phyloP scores from a whole-genome alignment of 202 grass and related monocot species.

The Bolboschoenoplectus hybrid region DNA sequence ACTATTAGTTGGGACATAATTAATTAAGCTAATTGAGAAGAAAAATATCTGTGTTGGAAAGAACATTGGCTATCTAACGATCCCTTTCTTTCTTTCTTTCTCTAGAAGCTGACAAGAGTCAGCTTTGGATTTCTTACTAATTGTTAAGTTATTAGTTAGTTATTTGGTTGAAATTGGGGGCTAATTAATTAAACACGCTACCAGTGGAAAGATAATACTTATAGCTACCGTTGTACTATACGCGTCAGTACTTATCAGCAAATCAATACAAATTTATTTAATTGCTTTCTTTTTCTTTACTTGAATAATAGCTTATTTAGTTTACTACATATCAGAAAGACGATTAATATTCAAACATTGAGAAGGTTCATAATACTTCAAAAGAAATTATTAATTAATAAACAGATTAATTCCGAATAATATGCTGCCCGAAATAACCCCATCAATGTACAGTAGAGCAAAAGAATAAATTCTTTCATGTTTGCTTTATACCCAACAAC shows the following conservation, averaged over 20 bases:
- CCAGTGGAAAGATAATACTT: neutral
- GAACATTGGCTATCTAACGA: neutral
- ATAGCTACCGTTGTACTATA: neutral
- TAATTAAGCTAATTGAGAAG: neutral
- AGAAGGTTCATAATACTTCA: neutral
- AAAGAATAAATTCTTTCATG: constrained; percentile 20
- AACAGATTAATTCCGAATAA: constrained; percentile 8
- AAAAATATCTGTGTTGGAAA: neutral
- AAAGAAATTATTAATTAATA: neutral
- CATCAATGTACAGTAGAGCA: constrained; percentile 14
- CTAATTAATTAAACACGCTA: neutral
- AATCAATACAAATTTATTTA: neutral
- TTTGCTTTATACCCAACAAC: neutral
- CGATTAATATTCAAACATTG: neutral
- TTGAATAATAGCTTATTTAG: neutral
- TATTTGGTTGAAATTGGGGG: constrained; percentile 6
- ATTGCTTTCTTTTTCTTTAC: neutral
- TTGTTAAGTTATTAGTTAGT: neutral
- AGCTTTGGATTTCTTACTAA: neutral
- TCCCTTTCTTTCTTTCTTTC: neutral
- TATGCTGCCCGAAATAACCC: neutral
- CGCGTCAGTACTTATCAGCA: neutral
- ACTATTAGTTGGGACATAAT: neutral
- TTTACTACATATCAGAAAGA: neutral
- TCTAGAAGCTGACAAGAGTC: constrained; percentile 15